phyloP scores from a whole-genome alignment of 2,329 filamentous ascomycete species.

The Diaporthe sp. region DNA sequence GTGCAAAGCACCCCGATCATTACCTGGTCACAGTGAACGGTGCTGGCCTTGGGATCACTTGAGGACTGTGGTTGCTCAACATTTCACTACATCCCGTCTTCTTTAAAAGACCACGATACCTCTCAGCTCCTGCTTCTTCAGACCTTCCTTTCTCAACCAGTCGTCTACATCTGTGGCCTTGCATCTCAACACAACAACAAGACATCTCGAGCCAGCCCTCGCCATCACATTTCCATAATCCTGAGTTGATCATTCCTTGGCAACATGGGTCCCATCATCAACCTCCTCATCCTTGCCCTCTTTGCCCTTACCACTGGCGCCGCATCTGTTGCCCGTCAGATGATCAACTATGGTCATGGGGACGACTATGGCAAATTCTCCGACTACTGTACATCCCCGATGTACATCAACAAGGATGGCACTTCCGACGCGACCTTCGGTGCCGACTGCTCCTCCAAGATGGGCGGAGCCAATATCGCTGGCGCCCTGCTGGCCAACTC shows the following conservation, averaged over 20 bases:
- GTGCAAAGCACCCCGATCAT: too few species aligned
- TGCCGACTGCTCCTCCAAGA: slow-evolving; percentile 17
- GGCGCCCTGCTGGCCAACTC: slow-evolving; percentile 8
- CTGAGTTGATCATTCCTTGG: neutral
- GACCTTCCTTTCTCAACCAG: neutral
- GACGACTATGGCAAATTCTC: neutral
- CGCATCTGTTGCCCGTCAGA: neutral
- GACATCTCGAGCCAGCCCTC: neutral
- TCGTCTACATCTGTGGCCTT: neutral
- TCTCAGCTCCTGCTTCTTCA: neutral
- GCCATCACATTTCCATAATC: neutral
- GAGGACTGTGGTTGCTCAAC: neutral
- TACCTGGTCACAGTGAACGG: too few species aligned
- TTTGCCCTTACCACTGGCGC: neutral
- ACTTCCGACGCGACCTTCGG: neutral
- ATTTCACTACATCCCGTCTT: neutral
- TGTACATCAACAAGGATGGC: neutral
- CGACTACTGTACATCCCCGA: neutral
- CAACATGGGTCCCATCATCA: neutral
- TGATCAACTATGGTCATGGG: neutral
- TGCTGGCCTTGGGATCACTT: neutral
- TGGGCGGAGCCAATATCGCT: neutral
- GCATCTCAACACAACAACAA: neutral
- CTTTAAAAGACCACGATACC: neutral
- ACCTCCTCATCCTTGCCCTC: neutral